These are phyloP conservation scores for Coemansia sp. DNA, from an alignment of 192 early-diverging fungal genomes.

Conservation along the genomic window DNA sequence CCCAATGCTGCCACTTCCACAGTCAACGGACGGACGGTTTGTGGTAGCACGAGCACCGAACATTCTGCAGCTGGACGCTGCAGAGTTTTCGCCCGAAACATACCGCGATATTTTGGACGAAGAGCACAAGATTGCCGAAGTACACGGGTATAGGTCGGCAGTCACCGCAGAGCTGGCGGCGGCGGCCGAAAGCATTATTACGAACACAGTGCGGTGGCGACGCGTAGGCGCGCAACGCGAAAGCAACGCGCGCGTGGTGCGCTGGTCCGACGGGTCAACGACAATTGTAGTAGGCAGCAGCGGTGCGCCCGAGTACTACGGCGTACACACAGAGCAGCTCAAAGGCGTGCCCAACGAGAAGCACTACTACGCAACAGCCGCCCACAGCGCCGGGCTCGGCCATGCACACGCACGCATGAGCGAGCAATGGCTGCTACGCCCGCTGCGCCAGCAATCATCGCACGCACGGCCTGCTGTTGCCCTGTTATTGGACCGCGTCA, in stretches of 20 bases:
- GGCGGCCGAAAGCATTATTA: slow-evolving; percentile 42
- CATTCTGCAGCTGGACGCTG: slow-evolving; percentile 46
- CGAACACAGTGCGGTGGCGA: slow-evolving; percentile 51
- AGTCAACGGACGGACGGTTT: slow-evolving; percentile 16
- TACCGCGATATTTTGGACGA: slow-evolving; percentile 43
- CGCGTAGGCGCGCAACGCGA: slow-evolving; percentile 21
- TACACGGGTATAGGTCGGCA: slow-evolving; percentile 32
- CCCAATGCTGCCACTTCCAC: slow-evolving; percentile 36
- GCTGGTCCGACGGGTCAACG: slow-evolving; percentile 54
- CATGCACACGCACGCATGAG: slow-evolving; percentile 46
- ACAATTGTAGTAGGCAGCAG: slow-evolving; percentile 38
- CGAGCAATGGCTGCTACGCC: slow-evolving; percentile 40
- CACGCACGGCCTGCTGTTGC: slow-evolving; percentile 26
- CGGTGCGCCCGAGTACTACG: slow-evolving; percentile 24
- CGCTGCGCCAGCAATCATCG: slow-evolving; percentile 28
- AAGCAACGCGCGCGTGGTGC: slow-evolving; percentile 52
- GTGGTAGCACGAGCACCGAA: slow-evolving; percentile 45
- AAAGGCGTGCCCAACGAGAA: slow-evolving; percentile 18
- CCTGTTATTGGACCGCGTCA: slow-evolving; percentile 15
- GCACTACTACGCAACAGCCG: slow-evolving; percentile 30
- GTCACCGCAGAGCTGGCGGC: slow-evolving; percentile 36
- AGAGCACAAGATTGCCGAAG: slow-evolving; percentile 34
- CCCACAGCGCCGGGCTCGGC: slow-evolving; percentile 31
- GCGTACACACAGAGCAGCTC: slow-evolving; percentile 31
- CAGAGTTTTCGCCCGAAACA: slow-evolving; percentile 32